Evolutionary conservation across 73 alveolate species (phyloP).

Genomic region (Tetrahymena borealis): DNA sequence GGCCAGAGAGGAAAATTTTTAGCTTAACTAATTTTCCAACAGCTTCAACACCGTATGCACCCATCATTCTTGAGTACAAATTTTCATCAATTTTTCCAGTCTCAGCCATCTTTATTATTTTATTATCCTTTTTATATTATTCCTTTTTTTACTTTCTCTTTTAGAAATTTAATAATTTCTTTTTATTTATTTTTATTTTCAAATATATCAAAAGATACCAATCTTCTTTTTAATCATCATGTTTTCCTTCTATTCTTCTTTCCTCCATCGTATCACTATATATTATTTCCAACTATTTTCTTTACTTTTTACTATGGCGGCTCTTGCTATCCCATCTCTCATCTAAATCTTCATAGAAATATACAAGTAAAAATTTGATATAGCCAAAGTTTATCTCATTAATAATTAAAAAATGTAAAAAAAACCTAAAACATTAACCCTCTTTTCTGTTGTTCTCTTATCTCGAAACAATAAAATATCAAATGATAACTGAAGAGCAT

Average conservation of each 20-base stretch:
- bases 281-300: not conserved
- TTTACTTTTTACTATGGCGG: not conserved
- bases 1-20: constrained; percentile 73
- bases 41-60: constrained; percentile 97
- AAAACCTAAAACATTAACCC: too few relatives aligned
- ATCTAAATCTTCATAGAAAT: too few relatives aligned
- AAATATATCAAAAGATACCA: not conserved
- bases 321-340: too few relatives aligned
- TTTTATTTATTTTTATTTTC: not conserved
- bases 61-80: constrained; percentile 96
- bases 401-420: too few relatives aligned
- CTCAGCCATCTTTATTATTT: constrained; percentile 12
- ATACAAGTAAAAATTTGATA: too few relatives aligned
- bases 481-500: too few relatives aligned
- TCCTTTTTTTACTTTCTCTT: not conserved
- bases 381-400: too few relatives aligned
- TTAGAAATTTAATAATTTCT: not conserved
- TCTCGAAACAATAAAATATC: too few relatives aligned
- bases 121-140: not conserved
- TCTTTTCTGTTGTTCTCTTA: too few relatives aligned
- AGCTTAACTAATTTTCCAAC: constrained; percentile 90
- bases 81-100: constrained; percentile 72
- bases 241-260: not conserved
- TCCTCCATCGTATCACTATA: too few relatives aligned
- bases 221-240: not conserved